Evolutionary conservation across 805 yeast species (phyloP), one percentile per base, ranked within the genome.

Genomic region (Danielia reshetovae): DNA sequence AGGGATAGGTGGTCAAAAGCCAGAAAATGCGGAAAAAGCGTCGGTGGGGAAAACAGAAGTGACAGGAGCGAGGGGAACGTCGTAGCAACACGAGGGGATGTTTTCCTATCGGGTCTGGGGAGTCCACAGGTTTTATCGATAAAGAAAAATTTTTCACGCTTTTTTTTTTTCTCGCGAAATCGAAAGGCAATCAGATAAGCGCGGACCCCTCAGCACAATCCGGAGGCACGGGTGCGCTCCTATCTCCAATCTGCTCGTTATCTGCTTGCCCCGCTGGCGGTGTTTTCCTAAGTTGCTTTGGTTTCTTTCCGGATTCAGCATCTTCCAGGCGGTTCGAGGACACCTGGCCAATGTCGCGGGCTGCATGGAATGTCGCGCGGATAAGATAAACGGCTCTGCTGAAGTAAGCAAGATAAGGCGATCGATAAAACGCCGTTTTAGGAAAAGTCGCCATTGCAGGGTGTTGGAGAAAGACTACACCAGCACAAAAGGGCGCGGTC

Each of bases 351-450:
- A 26, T 21, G 25, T 29, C 32, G 32, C 24, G 18, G 22, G 10
- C 30, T 6, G 7, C 9, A 27, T 9, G 15, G 13, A 31, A 31
- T 32, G 29, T 24, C 35, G 30, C 27, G 23, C 30, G 30, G 35
- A 32, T 32, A 32, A 32, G 35, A 31, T 31, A 31, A 31, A 30
- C 33, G 27, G 33, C 33, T 18, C 24, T n/a, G 34, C 34, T 31
- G 18, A 38, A 32, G 25, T 38, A 38, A 38, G 32, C 42, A 29
- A 30, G 42, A 40, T 35, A 40, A 40, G 42, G 44, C 44, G 29
- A 36, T 36, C 15, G 32, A 19, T 28, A 28, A 13, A 23, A 24
- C 21, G 34, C 23, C 28, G 34, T 13, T 24, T 17, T 17, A 19
- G 22, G 22, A 19, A 19, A 19, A n/a, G n/a, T n/a, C n/a, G n/a